Conservation (phyloP, 2,329 filamentous ascomycete genomes). For the Daldinia eschscholtzii region DNA sequence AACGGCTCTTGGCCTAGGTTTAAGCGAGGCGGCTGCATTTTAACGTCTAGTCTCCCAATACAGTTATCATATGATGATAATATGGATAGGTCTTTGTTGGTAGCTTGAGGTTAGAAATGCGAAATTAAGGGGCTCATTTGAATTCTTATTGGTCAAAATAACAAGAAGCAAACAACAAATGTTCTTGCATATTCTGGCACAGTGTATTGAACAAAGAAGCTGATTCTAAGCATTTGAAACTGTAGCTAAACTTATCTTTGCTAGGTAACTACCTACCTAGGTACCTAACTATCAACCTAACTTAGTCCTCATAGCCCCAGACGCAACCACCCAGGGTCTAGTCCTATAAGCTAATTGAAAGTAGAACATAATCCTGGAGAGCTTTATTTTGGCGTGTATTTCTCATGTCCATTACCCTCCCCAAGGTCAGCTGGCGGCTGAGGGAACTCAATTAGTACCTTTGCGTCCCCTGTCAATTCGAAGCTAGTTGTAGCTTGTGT, state of each 20-base stretch:
- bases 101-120: too few species aligned
- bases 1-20: neutral
- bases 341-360: neutral
- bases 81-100: neutral
- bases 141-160: neutral
- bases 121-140: neutral
- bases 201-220: neutral
- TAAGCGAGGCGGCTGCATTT: neutral
- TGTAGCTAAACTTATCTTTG: neutral
- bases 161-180: neutral
- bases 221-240: neutral
- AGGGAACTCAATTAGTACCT: slow-evolving; percentile 52
- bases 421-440: slow-evolving; percentile 50
- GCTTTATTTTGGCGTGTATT: slow-evolving; percentile 34
- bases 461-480: slow-evolving; percentile 56
- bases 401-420: slow-evolving; percentile 47
- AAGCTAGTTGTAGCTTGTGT: slow-evolving; percentile 55
- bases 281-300: neutral
- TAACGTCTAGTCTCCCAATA: neutral
- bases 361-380: neutral
- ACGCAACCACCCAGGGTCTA: neutral
- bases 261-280: neutral
- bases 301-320: neutral
- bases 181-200: neutral
- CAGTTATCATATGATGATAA: neutral